Evolutionary conservation across 179 eudicot genomes (phyloP).

Genomic region (Heliamphora pulchella): DNA sequence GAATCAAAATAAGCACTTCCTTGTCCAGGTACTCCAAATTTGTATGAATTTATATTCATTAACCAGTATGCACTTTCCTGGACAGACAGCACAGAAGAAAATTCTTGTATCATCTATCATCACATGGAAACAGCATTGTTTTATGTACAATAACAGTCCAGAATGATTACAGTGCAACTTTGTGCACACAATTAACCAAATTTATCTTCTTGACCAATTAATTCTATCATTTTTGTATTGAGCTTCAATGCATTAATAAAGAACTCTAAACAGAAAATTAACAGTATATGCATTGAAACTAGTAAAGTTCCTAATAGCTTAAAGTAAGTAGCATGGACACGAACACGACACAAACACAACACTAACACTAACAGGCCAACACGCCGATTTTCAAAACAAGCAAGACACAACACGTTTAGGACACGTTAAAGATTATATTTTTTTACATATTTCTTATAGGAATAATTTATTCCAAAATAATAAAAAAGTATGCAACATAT

Average conservation of each 20-base stretch:
- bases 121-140: background rate
- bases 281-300: background rate
- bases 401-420: no score
- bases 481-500: no score
- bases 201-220: background rate
- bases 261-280: background rate
- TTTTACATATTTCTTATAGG: no score
- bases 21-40: constrained; percentile 38
- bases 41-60: constrained; percentile 53
- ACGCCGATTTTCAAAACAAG: no score
- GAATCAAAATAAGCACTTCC: constrained; percentile 49
- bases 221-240: background rate
- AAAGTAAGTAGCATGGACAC: no score
- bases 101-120: background rate
- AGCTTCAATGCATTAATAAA: background rate
- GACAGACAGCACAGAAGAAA: constrained; percentile 13
- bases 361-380: no score
- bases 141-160: no score
- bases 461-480: no score
- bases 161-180: background rate
- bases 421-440: no score
- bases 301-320: no score
- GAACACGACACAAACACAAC: no score
- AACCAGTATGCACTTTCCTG: constrained; percentile 63
- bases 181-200: background rate